A percentile compares a stretch with the other conserved stretches of the same genome.
Evolutionary conservation across 164 flowering plant genomes (phyloP).

Genomic region (Amborella trichopoda): DNA sequence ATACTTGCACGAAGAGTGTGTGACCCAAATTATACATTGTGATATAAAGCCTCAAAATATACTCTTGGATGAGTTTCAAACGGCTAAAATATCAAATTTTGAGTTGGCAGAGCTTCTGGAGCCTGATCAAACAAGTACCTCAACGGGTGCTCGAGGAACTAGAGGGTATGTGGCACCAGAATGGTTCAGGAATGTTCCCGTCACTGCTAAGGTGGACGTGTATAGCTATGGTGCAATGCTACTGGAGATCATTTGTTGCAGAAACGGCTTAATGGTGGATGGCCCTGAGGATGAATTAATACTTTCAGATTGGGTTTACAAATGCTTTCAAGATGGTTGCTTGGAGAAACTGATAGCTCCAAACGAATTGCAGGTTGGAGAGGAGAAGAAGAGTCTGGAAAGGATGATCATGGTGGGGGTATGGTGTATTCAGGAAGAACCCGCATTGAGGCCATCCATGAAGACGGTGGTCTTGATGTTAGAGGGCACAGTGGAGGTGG

Average conservation of each 20-base stretch:
- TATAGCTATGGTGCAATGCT: slow-evolving; percentile 10
- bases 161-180: slow-evolving; percentile 6
- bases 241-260: slow-evolving; percentile 15
- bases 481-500: slow-evolving; percentile 6
- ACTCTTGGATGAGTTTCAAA: neutral
- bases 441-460: slow-evolving; percentile 7
- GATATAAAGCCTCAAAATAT: slow-evolving; percentile 8
- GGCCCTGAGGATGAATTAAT: slow-evolving; percentile 6
- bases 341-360: slow-evolving; percentile 1
- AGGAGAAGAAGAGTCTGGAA: slow-evolving; percentile 1
- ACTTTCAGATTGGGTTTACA: slow-evolving; percentile 13
- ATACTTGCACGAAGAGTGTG: slow-evolving; percentile 5
- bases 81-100: slow-evolving; percentile 6
- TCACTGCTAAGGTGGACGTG: slow-evolving; percentile 4
- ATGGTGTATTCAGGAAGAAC: slow-evolving; percentile 7
- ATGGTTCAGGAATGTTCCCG: neutral
- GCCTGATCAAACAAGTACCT: slow-evolving; percentile 1
- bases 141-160: neutral
- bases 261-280: slow-evolving; percentile 2
- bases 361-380: slow-evolving; percentile 3
- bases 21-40: slow-evolving; percentile 3
- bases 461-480: slow-evolving; percentile 8
- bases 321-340: slow-evolving; percentile 9
- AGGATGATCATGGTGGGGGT: slow-evolving; percentile 4
- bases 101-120: slow-evolving; percentile 1